Evolutionary conservation across 2,329 filamentous ascomycete genomes (phyloP), one percentile per base, ranked within the genome.

Genomic region (Penicillium sp.): DNA sequence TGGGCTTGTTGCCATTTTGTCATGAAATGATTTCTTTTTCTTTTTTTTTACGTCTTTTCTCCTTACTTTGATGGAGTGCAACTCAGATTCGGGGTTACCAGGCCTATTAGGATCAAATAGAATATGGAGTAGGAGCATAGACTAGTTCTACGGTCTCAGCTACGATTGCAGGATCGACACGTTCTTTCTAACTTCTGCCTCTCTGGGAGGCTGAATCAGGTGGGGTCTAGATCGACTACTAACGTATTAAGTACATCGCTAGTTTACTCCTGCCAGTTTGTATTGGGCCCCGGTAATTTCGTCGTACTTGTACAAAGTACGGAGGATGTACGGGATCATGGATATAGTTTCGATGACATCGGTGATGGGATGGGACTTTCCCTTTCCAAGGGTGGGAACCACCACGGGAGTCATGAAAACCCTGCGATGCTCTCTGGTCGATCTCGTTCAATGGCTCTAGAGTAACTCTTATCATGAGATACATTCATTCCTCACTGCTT

Each of bases 61-160:
- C 59, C 15, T 52, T 54, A 54, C 41, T 58, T 56, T 41, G 34
- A 15, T 11, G 6, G 20, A n/a, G 34, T 5, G 8, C 5, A 39
- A 10, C 4, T 52, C 34, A 25, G 5, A 52, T 10, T 14, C 17
- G 20, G 14, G 8, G 5, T 39, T 10, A 37, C 39, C 17, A 31
- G 34, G 49, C 22, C 22, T 22, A 22, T 22, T 22, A 22, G 22
- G 22, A 22, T 64, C 57, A 61, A 69, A 69, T 70, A 70, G 61
- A 63, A 55, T 58, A 55, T 56, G 60, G 31, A 31, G 59, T 63
- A 50, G 62, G 55, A 64, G 56, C 39, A 57, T 61, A 15, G 54
- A 56, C 43, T 54, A 60, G 28, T 49, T 20, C 28, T 34, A 7
- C n/a, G 17, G 15, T 11, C 10, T 43, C 1, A 12, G 11, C 42